Percentiles rank a stretch among this genome's conserved stretches.
These are phyloP conservation scores for Biscutella laevigata DNA, from an alignment of 441 rosid species.

Conservation along the genomic window DNA sequence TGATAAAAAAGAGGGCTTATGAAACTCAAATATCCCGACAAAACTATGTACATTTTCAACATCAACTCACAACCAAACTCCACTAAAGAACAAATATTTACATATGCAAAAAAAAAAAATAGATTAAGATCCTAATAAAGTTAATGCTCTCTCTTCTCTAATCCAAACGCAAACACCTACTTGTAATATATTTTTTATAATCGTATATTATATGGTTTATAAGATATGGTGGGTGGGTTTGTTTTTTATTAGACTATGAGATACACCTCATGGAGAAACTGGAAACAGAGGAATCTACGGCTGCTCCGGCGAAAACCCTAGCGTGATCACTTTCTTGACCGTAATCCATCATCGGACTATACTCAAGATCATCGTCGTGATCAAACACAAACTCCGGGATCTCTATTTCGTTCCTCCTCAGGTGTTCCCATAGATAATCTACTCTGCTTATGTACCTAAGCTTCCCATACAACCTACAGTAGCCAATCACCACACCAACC, in stretches of 20 bases:
- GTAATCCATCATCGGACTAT: slow-evolving; percentile 68
- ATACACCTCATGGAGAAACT: slow-evolving; percentile 63
- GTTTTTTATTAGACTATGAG: slow-evolving; percentile 27
- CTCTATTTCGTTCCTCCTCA: slow-evolving; percentile 68
- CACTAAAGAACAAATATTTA: too few species aligned
- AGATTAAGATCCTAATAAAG: too few species aligned
- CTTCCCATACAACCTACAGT: slow-evolving; percentile 61
- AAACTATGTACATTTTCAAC: too few species aligned
- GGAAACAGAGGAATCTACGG: slow-evolving; percentile 44
- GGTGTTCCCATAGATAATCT: slow-evolving; percentile 73
- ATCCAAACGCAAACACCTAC: too few species aligned
- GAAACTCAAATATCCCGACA: too few species aligned
- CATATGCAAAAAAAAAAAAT: too few species aligned
- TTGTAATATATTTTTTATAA: not conserved
- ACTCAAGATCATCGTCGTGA: slow-evolving; percentile 65
- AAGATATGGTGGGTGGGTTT: not conserved
- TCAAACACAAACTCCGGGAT: slow-evolving; percentile 66
- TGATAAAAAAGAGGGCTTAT: too few species aligned
- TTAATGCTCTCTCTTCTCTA: too few species aligned
- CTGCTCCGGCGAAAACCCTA: slow-evolving; percentile 34
- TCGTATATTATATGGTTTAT: slow-evolving; percentile 12
- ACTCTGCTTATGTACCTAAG: slow-evolving; percentile 57
- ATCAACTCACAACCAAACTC: too few species aligned
- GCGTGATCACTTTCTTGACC: slow-evolving; percentile 77
- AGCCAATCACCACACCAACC: slow-evolving; percentile 15